These are phyloP conservation scores for Penium margaritaceum DNA, from an alignment of 139 green algal species.

Conservation along the genomic window DNA sequence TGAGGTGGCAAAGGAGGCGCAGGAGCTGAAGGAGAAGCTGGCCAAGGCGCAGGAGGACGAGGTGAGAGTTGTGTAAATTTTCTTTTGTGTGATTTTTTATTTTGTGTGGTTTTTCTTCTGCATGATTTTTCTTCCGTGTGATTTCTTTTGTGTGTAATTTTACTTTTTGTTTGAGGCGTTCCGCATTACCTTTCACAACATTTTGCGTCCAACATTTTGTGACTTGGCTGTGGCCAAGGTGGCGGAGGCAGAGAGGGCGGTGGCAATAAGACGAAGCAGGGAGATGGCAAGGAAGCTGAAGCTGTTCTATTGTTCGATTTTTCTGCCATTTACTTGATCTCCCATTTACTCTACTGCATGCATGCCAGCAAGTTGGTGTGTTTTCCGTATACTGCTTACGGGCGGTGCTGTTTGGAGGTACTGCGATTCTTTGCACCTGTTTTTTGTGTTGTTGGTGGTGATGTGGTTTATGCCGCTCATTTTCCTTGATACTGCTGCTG, in stretches of 20 bases:
- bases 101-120: no score
- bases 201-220: no score
- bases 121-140: background rate
- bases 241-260: no score
- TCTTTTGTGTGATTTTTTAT: no score
- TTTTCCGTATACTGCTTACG: background rate
- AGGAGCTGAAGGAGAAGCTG: background rate
- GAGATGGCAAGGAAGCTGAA: no score
- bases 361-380: no score
- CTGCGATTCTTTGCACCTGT: background rate
- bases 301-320: background rate
- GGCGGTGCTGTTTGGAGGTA: background rate
- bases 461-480: background rate
- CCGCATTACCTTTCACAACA: no score
- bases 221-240: no score
- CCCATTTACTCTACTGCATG: background rate
- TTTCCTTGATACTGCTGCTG: background rate
- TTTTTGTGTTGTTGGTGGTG: background rate
- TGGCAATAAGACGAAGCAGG: no score
- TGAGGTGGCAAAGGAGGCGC: background rate
- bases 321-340: background rate
- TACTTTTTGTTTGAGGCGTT: no score
- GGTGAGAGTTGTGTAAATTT: conserved; percentile 9
- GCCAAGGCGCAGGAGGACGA: conserved; percentile 4
- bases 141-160: no score